A percentile compares a stretch with the other conserved stretches of the same genome.
phyloP scores from a whole-genome alignment of 441 rosid species.

The Rhodomyrtus psidioides region DNA sequence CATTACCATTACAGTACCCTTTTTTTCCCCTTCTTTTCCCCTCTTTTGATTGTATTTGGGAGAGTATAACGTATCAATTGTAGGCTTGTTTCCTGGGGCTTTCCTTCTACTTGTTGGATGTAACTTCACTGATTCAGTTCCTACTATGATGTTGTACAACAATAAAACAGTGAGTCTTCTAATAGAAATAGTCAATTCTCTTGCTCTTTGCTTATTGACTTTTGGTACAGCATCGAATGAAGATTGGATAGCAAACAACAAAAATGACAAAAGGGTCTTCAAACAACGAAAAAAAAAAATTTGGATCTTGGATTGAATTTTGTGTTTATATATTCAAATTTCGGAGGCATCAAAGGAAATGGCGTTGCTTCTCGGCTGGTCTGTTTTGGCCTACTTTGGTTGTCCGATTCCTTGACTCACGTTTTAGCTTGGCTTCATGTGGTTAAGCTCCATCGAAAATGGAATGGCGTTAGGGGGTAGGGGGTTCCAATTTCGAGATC shows the following conservation, averaged over 20 bases:
- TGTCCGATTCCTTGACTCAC: background rate
- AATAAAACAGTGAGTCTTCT: background rate
- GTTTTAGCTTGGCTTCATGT: background rate
- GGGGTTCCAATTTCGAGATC: background rate
- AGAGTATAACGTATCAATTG: background rate
- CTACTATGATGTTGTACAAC: background rate
- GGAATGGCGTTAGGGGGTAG: background rate
- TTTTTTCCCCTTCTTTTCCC: background rate
- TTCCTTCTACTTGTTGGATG: background rate
- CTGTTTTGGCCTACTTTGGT: background rate
- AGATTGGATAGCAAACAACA: background rate
- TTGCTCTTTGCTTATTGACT: background rate
- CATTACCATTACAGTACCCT: background rate
- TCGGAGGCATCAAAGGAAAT: background rate
- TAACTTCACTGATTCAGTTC: background rate
- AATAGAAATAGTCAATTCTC: background rate
- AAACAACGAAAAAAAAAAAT: background rate
- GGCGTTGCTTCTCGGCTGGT: background rate
- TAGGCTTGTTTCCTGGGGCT: background rate
- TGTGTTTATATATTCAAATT: background rate
- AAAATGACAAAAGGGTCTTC: background rate
- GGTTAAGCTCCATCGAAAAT: background rate
- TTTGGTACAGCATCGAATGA: background rate
- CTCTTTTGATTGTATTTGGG: background rate
- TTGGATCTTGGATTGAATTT: background rate